Evolutionary conservation across 352 stramenopile genomes (phyloP), one percentile per base, ranked within the genome.

Genomic region (Pythium dissotocum): DNA sequence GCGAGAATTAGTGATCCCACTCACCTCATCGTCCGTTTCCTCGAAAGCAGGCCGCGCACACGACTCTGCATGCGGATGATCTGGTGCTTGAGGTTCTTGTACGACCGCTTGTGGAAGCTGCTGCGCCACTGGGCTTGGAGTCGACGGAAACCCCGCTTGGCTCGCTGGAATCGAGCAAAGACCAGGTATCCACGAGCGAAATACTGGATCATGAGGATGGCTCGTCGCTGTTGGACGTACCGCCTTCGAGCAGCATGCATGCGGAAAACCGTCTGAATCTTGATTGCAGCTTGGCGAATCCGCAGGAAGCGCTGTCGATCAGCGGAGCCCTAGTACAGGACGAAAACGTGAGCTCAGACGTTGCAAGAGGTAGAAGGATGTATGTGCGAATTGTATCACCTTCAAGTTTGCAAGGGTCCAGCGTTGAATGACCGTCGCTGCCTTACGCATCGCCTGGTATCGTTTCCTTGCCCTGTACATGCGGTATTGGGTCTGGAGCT

Each of bases 401-500:
- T 85, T 85, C 40, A 92, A 77, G 26, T 72, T 67, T 10, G 82
- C 80, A 26, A 83, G 70, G 14, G 78, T 61, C 69, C 77, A 86
- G 48, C 72, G 76, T 58, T 93, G 84, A 21, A 94, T 90, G 7
- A 67, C 67, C 26, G 84, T 71, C 4, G 67, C 70, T 18, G 84
- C 79, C 14, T 65, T 64, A 16, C 69, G 74, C 63, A 77, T 70
- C 0, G 44, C 57, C 44, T 76, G 58, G 52, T 80, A 94, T 24
- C 70, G 67, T 63, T 90, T 89, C 21, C 83, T 70, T 26, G 74
- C 73, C 26, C 72, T 81, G 42, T 88, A 90, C 84, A 89, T 89
- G 33, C 86, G 81, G 38, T 86, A 93, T 26, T 87, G 80, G 3
- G 75, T 86, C 77, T 94, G 84, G 10, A 94, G 65, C 86, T 94